Base-by-base conservation (phyloP, 1,284 basidiomycete genomes). In the Trichosporon sp. region DNA sequence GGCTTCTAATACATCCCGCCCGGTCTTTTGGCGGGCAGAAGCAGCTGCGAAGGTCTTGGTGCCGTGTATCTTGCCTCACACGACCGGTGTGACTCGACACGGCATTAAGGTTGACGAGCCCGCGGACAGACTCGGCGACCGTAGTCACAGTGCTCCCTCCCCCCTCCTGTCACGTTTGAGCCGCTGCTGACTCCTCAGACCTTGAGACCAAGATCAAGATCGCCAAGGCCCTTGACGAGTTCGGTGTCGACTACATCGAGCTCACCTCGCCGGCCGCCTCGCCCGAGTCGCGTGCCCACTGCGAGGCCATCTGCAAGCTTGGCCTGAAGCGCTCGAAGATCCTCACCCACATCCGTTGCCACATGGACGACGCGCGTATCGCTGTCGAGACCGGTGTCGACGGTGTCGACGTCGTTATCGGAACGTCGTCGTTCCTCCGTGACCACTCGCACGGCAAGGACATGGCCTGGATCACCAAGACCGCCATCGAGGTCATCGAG, bases 401-500 rank as follows among this genome's bases (percentile, higher is more conserved):
- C 82, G 97, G 97, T 83, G 97, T 99, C 75, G 97, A 99, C 83
- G 95, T 99, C 77, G 97, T 99, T 83, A 99, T 99, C 78, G 97
- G 97, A 66, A 99, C 97, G 2, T 98, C 95, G 56, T 98, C 95
- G 68, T 99, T 98, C 90, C 89, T 99, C 68, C 92, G 97, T 75
- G 95, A 99, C 85, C 98, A 96, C 88, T 98, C 96, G 58, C 97
- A 99, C 84, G 97, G 97, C 79, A 99, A 99, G 89, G 97, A 99
- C 85, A 99, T 99, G 93, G 87, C 94, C 66, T 99, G 98, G 87
- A 99, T 99, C 86, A 98, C 97, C 87, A 98, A 98, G 89, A 81
- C 80, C 65, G 81, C 96, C 72, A 95, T 98, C 79, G 96, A 98
- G 85, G 97, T 99, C 77, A 99, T 99, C 84, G 89, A 98, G 81